Evolutionary conservation across 1,284 basidiomycete genomes (phyloP).

Genomic region (Mycena citricolor): DNA sequence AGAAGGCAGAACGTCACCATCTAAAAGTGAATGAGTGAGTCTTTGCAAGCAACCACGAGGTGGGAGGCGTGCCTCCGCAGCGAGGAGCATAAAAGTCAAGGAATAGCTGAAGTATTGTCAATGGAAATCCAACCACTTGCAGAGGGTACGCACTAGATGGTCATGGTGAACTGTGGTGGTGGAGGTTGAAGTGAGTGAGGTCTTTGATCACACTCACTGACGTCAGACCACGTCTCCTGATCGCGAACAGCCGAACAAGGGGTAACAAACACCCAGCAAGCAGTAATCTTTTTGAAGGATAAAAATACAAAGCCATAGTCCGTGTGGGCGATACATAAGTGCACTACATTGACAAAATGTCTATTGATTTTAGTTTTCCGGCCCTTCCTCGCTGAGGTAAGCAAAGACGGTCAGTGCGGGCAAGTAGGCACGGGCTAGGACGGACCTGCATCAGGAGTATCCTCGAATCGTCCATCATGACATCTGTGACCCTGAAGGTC

Average conservation of each 20-base stretch:
- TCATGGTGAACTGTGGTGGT: conserved; percentile 46
- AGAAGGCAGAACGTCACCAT: conserved; percentile 76
- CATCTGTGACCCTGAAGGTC: conserved; percentile 46
- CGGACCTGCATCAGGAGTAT: conserved; percentile 46
- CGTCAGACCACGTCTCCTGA: conserved; percentile 16
- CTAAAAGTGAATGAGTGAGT: conserved; percentile 29
- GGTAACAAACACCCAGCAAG: neutral
- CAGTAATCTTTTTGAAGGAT: neutral
- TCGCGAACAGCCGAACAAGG: neutral
- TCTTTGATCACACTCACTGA: conserved; percentile 15
- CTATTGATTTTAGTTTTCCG: too few relatives aligned
- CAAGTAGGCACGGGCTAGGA: conserved; percentile 3
- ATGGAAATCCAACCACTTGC: neutral
- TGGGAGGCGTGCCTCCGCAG: conserved; percentile 52
- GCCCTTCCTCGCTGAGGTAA: too few relatives aligned
- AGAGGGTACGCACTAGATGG: conserved; percentile 58
- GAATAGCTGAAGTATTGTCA: conserved; percentile 51
- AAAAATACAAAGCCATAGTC: neutral
- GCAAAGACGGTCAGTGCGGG: too few relatives aligned
- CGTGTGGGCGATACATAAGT: too few relatives aligned
- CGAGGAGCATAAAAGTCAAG: conserved; percentile 75
- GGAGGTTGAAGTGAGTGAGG: conserved; percentile 19
- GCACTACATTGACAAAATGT: too few relatives aligned
- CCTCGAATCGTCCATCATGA: conserved; percentile 55
- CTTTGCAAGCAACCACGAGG: neutral